Evolutionary conservation across 352 stramenopile species (phyloP), one percentile per base, ranked within the genome.

Genomic region (Thraustochytrium sp.): DNA sequence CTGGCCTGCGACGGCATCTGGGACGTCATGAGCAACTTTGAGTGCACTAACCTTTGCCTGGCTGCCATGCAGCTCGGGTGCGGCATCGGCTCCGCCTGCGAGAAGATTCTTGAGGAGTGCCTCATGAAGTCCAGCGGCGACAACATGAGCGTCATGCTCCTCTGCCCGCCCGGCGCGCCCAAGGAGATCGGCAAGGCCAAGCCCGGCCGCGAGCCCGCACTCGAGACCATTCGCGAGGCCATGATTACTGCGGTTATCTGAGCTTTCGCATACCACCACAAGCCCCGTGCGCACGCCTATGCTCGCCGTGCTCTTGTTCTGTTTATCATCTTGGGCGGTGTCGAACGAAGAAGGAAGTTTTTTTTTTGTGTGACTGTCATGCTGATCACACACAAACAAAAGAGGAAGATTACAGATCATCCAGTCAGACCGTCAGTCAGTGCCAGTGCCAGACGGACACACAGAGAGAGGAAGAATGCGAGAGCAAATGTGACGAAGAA

Each of bases 1-100:
- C 85, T 97, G 44, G 93, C 93, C 2, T 97, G 93, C 76, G 93
- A 98, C 84, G 94, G 93, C 44, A 90, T 97, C 63, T 97, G 93
- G 93, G 94, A 98, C 84, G 93, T 98, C 56, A 96, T 97, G 92
- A 92, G 85, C 49, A 96, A 93, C 77, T 91, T 97, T 84, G 90
- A 95, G 65, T 88, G 91, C 34, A 93, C 92, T 63, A 88, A 91
- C 38, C 95, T 93, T 85, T 92, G 96, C 40, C 90, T 84, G 37
- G 61, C 75, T 3, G 75, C 75, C 16, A 73, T 84, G 55, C 31
- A 84, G 61, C 55, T 84, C 3, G 75, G 75, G 23, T 76, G 55
- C 31, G 61, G 55, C 16, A 73, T 84, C 29, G 75, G 55, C 40
- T 61, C 44, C 21, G 37, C 61, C 1, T 84, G 75, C 49, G 75